Conservation (phyloP, 2,329 filamentous ascomycete genomes). For the Colletotrichum salicis region DNA sequence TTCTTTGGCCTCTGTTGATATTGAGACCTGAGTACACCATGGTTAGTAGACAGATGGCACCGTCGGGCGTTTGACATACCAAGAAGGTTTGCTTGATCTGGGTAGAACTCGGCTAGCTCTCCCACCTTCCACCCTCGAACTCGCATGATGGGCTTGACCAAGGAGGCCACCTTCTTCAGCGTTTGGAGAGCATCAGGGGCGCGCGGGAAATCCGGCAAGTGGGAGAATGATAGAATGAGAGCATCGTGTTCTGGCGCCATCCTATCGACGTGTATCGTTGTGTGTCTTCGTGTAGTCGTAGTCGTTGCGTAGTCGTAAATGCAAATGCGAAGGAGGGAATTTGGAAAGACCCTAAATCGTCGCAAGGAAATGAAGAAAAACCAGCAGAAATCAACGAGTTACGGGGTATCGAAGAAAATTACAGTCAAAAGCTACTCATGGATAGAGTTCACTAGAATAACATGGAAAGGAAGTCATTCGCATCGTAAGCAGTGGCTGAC, state of each 20-base stretch:
- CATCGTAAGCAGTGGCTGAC: constrained; percentile 22
- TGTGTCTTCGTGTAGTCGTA: not conserved
- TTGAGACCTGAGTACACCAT: constrained; percentile 70
- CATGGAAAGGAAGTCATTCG: constrained; percentile 1
- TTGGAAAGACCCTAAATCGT: not conserved
- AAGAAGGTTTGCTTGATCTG: constrained; percentile 76
- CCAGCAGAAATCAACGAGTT: not conserved
- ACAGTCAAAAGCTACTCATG: not conserved
- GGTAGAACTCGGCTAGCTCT: constrained; percentile 86
- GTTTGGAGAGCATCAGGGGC: constrained; percentile 65
- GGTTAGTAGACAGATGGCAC: not conserved
- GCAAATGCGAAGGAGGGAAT: not conserved
- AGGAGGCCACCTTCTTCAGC: constrained; percentile 83
- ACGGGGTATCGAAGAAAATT: constrained; percentile 6
- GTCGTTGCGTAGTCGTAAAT: not conserved
- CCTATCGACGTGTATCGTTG: not conserved
- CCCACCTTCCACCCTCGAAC: constrained; percentile 83
- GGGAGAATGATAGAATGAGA: constrained; percentile 59
- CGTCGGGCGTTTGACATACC: constrained; percentile 54
- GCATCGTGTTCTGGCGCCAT: constrained; percentile 57
- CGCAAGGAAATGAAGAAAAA: not conserved
- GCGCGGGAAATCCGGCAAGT: constrained; percentile 58
- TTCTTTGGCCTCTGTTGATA: constrained; percentile 78
- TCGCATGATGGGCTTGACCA: constrained; percentile 96
- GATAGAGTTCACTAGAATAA: not conserved